phyloP scores from a whole-genome alignment of 768 basidiomycete genomes.

The Amyloporia xantha region DNA sequence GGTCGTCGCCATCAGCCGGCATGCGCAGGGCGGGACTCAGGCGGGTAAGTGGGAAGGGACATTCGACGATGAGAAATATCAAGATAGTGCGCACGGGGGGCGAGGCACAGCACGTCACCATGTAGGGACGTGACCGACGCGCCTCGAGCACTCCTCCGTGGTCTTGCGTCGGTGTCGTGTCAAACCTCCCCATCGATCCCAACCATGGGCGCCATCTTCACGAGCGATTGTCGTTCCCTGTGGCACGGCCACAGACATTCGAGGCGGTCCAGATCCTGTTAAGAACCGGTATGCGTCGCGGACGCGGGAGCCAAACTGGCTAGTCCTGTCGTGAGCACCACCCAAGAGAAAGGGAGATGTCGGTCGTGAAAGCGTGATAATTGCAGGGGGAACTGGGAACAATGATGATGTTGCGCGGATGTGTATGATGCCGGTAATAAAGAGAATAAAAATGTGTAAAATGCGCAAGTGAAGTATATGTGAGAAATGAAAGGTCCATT shows the following conservation, averaged over 20 bases:
- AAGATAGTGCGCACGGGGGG: slow-evolving; percentile 47
- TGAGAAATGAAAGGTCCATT: slow-evolving; percentile 34
- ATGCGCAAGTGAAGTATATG: slow-evolving; percentile 21
- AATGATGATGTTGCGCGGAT: slow-evolving; percentile 5
- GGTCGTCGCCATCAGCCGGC: slow-evolving; percentile 61
- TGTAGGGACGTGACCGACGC: slow-evolving; percentile 37
- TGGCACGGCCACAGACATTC: slow-evolving; percentile 52
- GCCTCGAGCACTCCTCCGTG: slow-evolving; percentile 47
- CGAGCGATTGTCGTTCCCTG: slow-evolving; percentile 11
- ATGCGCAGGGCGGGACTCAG: slow-evolving; percentile 37
- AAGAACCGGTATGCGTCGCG: slow-evolving; percentile 17
- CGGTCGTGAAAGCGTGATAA: slow-evolving; percentile 5
- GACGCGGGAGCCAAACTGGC: slow-evolving; percentile 16
- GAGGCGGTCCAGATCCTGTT: slow-evolving; percentile 15
- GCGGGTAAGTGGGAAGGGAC: slow-evolving; percentile 12
- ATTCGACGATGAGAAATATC: slow-evolving; percentile 29
- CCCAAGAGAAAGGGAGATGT: slow-evolving; percentile 6
- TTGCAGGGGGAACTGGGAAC: slow-evolving; percentile 10
- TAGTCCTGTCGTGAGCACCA: slow-evolving; percentile 15
- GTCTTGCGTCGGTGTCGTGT: slow-evolving; percentile 42
- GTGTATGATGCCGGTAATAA: slow-evolving; percentile 17
- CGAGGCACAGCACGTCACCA: slow-evolving; percentile 46
- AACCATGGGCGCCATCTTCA: slow-evolving; percentile 47
- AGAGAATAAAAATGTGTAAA: slow-evolving; percentile 26
- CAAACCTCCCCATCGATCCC: slow-evolving; percentile 43